Percentiles rank a stretch among this genome's conserved stretches.
These are phyloP conservation scores for Blepharisma stoltei DNA, from an alignment of 73 alveolate genomes.

Conservation along the genomic window DNA sequence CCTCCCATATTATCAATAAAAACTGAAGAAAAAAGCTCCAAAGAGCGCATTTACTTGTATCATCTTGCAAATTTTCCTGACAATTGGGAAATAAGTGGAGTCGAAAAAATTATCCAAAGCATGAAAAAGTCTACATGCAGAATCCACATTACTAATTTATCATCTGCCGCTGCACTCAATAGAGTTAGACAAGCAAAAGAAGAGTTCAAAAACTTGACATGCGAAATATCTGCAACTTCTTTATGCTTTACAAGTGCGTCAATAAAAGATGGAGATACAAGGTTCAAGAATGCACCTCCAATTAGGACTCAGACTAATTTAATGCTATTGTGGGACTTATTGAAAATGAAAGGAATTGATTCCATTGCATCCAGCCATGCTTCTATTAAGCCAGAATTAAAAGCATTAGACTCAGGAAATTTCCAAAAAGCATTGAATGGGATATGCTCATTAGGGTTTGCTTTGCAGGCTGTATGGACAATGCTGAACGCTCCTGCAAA, in stretches of 20 bases:
- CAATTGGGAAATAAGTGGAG: conserved; percentile 25
- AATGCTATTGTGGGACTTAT: neutral
- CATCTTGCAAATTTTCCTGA: conserved; percentile 19
- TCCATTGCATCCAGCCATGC: conserved; percentile 4
- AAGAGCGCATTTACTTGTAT: neutral
- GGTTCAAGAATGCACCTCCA: conserved; percentile 18
- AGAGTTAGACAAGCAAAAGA: conserved; percentile 1
- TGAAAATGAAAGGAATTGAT: conserved; percentile 22
- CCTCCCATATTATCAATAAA: too few species aligned
- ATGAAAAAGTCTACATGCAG: neutral
- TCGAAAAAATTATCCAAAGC: neutral
- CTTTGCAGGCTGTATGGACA: conserved; percentile 27
- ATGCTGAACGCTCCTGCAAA: neutral
- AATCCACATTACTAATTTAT: neutral
- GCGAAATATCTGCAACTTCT: conserved; percentile 8
- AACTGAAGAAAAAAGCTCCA: too few species aligned
- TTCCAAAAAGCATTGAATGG: conserved; percentile 28
- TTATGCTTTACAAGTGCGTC: neutral
- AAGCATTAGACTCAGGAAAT: neutral
- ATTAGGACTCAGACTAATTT: neutral
- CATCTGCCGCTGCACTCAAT: conserved; percentile 7
- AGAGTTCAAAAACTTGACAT: neutral
- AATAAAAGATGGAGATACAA: conserved; percentile 1
- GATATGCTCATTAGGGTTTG: neutral
- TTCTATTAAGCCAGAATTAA: neutral